phyloP scores from a whole-genome alignment of 768 basidiomycete genomes.

The Nidula microcarpa region DNA sequence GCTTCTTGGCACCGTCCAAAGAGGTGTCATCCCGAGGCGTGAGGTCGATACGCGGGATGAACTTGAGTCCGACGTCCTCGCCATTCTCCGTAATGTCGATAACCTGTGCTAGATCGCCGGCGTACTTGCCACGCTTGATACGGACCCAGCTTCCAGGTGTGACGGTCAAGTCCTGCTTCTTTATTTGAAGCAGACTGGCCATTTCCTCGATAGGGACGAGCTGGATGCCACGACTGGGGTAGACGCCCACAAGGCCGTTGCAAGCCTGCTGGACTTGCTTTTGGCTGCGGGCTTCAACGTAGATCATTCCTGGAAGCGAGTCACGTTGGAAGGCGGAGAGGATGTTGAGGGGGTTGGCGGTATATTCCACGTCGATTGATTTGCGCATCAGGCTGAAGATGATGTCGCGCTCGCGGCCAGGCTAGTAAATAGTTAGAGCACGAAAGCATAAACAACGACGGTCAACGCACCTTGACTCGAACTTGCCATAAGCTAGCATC shows the following conservation, averaged over 20 bases:
- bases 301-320: conserved; percentile 92
- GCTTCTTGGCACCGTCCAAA: conserved; percentile 64
- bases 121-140: conserved; percentile 89
- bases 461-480: conserved; percentile 71
- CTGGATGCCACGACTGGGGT: conserved; percentile 73
- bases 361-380: conserved; percentile 79
- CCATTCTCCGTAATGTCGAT: conserved; percentile 91
- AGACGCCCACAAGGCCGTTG: conserved; percentile 90
- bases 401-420: conserved; percentile 89
- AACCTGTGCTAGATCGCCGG: conserved; percentile 93
- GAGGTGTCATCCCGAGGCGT: conserved; percentile 80
- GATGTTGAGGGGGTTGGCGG: conserved; percentile 76
- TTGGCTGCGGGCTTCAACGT: conserved; percentile 89
- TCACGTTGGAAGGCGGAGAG: conserved; percentile 95
- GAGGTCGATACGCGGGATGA: conserved; percentile 97
- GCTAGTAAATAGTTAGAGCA: conserved; percentile 36
- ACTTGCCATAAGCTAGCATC: conserved; percentile 97
- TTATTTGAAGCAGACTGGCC: conserved; percentile 93
- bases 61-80: conserved; percentile 89
- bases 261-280: conserved; percentile 84
- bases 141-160: conserved; percentile 93
- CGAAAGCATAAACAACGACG: background rate
- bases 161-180: conserved; percentile 87
- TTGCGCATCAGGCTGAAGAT: conserved; percentile 95
- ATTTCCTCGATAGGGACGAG: conserved; percentile 97